phyloP scores from a whole-genome alignment of 371 early-diverging fungal genomes.

The Mortierella polycephala region DNA sequence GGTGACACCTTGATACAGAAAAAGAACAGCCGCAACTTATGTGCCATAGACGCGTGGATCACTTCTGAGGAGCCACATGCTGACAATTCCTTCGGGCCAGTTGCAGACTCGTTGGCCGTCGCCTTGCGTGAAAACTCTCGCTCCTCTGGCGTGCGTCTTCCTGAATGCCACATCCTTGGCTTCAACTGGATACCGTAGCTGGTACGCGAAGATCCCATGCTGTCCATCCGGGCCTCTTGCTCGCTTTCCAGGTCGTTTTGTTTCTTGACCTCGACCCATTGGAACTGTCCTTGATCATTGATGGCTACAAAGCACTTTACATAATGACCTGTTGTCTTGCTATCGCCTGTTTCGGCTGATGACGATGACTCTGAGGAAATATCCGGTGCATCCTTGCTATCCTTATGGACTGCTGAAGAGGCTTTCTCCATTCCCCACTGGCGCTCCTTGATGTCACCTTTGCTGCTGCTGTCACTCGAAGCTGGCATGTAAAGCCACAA shows the following conservation, averaged over 20 bases:
- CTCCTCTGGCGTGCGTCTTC: background rate
- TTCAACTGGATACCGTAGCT: slow-evolving; percentile 31
- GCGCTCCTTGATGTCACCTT: background rate
- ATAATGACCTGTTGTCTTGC: slow-evolving; percentile 27
- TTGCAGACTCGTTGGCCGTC: background rate
- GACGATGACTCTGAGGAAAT: background rate
- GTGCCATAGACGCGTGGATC: slow-evolving; percentile 29
- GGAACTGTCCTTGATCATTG: slow-evolving; percentile 44
- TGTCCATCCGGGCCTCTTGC: slow-evolving; percentile 11
- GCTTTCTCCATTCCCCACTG: no score
- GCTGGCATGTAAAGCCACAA: slow-evolving; percentile 45
- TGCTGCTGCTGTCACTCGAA: background rate
- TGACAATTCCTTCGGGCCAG: background rate
- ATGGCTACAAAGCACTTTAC: slow-evolving; percentile 49
- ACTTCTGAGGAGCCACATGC: background rate
- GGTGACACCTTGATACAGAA: slow-evolving; percentile 41
- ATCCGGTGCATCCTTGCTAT: no score
- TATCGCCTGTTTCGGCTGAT: background rate
- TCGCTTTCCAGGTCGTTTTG: slow-evolving; percentile 24
- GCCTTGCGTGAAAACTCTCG: background rate
- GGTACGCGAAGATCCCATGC: slow-evolving; percentile 8
- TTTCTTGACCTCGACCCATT: slow-evolving; percentile 52
- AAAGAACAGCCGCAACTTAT: slow-evolving; percentile 29
- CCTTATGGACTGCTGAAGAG: no score
- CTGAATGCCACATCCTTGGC: background rate